Evolutionary conservation across 225 moss, liverwort and hornwort genomes (phyloP), one percentile per base, ranked within the genome.

Genomic region (Ulota crispa): DNA sequence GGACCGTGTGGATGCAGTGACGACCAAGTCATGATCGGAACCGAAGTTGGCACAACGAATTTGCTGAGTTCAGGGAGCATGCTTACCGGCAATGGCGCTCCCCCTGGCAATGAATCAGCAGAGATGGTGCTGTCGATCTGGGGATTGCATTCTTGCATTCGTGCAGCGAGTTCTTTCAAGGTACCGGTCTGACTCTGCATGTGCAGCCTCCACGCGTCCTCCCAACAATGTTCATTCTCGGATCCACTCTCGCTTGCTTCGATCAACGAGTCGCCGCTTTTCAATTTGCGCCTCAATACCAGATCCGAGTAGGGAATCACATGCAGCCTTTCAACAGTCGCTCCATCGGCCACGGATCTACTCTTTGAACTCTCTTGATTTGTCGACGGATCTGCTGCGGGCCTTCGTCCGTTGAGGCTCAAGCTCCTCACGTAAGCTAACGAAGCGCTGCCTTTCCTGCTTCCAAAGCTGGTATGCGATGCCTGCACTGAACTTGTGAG

Each of bases 221-320:
- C 90, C 90, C 90, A 90, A 76, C 70, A 78, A 9, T 73, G 72
- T 5, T 36, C 79, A 8, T 42, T 75, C 30, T 78, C 79, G 27
- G 72, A 59, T 54, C 72, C 72, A 45, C 10, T 64, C 72, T 82
- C 76, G 43, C 55, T 41, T 50, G 73, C 84, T 73, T 85, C 74
- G 56, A 84, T 84, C 73, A 83, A 50, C 15, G 86, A 80, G 31
- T 64, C 42, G 10, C 86, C 88, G 20, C 86, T 74, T 69, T 84
- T 82, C 82, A 88, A 66, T 74, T 86, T 82, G 45, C 86, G 88
- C 36, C 62, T 80, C 80, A 86, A 43, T 5, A 88, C 30, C 42
- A 90, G 86, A 16, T 90, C 90, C 55, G 86, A 88, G 84, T 90
- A 90, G 7, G 88, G 80, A 76, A 88, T 84, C 86, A 86, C 82